Evolutionary conservation across 495 filamentous ascomycete species (phyloP).

Genomic region (Xanthoparmelia taractica): DNA sequence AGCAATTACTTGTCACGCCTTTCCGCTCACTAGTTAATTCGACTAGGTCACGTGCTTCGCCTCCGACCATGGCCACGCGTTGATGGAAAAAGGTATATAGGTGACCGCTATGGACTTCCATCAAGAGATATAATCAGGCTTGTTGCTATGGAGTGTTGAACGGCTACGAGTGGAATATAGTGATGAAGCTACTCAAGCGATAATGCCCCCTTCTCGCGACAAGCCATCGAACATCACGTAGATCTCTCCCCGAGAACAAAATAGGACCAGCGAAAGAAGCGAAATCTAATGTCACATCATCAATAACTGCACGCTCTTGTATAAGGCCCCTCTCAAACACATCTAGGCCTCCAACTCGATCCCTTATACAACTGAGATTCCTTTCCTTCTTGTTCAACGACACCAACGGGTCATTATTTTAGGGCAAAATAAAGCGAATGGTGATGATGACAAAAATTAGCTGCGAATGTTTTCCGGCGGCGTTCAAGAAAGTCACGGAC

Average conservation of each 20-base stretch:
- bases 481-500: conserved; percentile 7
- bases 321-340: neutral
- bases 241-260: neutral
- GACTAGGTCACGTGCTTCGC: neutral
- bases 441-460: neutral
- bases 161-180: neutral
- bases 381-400: conserved; percentile 10
- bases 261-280: conserved; percentile 8
- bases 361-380: conserved; percentile 18
- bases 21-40: too few relatives aligned
- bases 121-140: neutral
- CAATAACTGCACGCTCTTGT: neutral
- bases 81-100: neutral
- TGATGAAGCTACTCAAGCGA: conserved; percentile 1
- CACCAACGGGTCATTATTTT: neutral
- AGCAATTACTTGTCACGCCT: too few relatives aligned
- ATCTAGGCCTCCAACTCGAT: conserved; percentile 13
- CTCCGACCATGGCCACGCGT: neutral
- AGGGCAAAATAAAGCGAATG: neutral
- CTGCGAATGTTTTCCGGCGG: neutral
- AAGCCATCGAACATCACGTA: conserved; percentile 3
- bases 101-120: neutral
- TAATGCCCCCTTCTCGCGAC: conserved; percentile 1
- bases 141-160: conserved; percentile 3
- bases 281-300: neutral